A percentile compares a stretch with the other conserved stretches of the same genome.
Conservation (phyloP, 768 basidiomycete genomes). For the Pleurotus sapidus region DNA sequence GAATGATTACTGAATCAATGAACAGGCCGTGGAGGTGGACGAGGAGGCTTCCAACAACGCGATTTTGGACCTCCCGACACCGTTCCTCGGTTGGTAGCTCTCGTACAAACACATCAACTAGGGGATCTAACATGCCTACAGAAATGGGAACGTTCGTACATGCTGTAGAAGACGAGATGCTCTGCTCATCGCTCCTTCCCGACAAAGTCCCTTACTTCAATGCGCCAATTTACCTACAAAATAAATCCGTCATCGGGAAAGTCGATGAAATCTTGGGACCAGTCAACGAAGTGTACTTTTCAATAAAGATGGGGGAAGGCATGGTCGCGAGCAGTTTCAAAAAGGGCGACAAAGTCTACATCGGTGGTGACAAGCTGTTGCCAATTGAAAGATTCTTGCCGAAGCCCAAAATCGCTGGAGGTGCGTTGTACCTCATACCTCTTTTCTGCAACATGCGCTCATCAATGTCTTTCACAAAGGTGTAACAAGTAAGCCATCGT, state of each 20-base stretch:
- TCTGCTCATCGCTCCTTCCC: conserved; percentile 79
- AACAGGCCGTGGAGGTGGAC: conserved; percentile 58
- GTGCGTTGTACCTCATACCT: conserved; percentile 26
- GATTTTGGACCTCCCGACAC: conserved; percentile 78
- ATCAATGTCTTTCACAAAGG: conserved; percentile 26
- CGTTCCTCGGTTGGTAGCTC: conserved; percentile 59
- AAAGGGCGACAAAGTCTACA: conserved; percentile 97
- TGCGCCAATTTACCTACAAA: conserved; percentile 95
- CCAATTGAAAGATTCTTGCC: conserved; percentile 97
- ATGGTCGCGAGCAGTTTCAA: conserved; percentile 96
- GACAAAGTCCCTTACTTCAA: conserved; percentile 99
- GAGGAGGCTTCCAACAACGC: conserved; percentile 69
- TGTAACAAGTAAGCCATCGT: conserved; percentile 41
- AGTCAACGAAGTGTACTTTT: conserved; percentile 98
- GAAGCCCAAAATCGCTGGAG: conserved; percentile 85
- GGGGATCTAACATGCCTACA: conserved; percentile 26
- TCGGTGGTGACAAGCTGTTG: conserved; percentile 94
- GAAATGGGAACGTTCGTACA: conserved; percentile 93
- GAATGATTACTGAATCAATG: conserved; percentile 19
- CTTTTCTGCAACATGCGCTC: conserved; percentile 5
- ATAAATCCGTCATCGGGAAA: conserved; percentile 94
- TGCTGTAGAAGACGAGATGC: conserved; percentile 97
- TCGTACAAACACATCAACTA: background rate
- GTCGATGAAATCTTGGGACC: conserved; percentile 99
- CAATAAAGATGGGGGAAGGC: conserved; percentile 94